Evolutionary conservation across 495 filamentous ascomycete genomes (phyloP).

Genomic region (Aspergillus homomorphus): DNA sequence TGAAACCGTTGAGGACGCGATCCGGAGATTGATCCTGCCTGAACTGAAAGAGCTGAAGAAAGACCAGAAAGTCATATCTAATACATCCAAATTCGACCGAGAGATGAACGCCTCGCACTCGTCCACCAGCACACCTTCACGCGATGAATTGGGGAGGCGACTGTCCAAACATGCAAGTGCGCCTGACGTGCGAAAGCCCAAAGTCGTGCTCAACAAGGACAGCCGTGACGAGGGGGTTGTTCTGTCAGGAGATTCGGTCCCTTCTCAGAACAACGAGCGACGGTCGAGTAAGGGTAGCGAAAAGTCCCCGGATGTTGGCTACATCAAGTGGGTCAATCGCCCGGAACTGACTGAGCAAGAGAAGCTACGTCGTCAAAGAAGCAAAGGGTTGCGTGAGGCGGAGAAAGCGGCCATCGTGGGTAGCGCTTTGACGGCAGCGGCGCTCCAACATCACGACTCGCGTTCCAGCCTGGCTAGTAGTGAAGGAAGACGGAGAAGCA

Average conservation of each 20-base stretch:
- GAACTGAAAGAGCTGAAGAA: constrained; percentile 88
- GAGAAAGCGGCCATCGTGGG: constrained; percentile 53
- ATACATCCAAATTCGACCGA: constrained; percentile 59
- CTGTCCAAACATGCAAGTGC: constrained; percentile 68
- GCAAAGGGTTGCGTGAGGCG: constrained; percentile 58
- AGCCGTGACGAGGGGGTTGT: constrained; percentile 57
- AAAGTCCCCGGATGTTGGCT: constrained; percentile 44
- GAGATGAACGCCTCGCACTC: constrained; percentile 58
- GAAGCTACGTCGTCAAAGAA: constrained; percentile 53
- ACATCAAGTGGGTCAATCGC: constrained; percentile 47
- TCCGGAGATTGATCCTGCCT: constrained; percentile 84
- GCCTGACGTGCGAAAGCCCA: constrained; percentile 64
- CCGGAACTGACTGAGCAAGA: constrained; percentile 51
- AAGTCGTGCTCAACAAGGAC: constrained; percentile 60
- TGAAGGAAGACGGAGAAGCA: constrained; percentile 46
- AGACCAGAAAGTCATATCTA: constrained; percentile 69
- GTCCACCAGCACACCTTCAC: constrained; percentile 58
- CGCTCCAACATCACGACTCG: constrained; percentile 64
- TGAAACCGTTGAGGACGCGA: constrained; percentile 93
- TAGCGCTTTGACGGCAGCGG: constrained; percentile 59
- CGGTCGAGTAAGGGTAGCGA: constrained; percentile 44
- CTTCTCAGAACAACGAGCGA: constrained; percentile 47
- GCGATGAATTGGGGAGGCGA: constrained; percentile 56
- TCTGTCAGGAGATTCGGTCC: constrained; percentile 47
- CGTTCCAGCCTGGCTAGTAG: constrained; percentile 53